Percentiles rank a stretch among this genome's conserved stretches.
phyloP scores from a whole-genome alignment of 2,329 filamentous ascomycete genomes.

The Dactylellina cionopaga region DNA sequence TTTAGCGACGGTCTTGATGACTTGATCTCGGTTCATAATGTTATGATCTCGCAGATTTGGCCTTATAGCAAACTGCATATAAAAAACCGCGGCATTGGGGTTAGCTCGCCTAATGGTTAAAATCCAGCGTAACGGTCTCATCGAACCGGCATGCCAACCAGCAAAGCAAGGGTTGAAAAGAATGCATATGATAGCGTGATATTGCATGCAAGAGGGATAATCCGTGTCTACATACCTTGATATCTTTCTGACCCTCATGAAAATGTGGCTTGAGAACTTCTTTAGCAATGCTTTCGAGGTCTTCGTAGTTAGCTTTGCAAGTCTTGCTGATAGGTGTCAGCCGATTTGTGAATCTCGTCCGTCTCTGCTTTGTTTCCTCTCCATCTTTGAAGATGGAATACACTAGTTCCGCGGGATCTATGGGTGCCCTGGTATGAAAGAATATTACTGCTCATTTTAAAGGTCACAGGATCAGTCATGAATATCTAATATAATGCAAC shows the following conservation, averaged over 20 bases:
- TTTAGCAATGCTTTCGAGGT: constrained; percentile 72
- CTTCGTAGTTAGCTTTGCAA: constrained; percentile 75
- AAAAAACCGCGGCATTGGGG: constrained; percentile 25
- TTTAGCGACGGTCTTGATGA: constrained; percentile 77
- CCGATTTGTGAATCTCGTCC: constrained; percentile 66
- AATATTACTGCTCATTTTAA: constrained; percentile 63
- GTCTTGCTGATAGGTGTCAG: constrained; percentile 66
- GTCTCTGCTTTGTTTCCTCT: constrained; percentile 59
- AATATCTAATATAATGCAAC: too few species aligned
- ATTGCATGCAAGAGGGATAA: constrained; percentile 43
- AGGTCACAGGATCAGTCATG: constrained; percentile 53
- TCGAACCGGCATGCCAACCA: constrained; percentile 22
- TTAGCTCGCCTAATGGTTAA: constrained; percentile 52
- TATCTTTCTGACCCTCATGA: constrained; percentile 60
- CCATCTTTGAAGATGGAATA: constrained; percentile 66
- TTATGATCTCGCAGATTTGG: constrained; percentile 64
- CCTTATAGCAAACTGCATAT: constrained; percentile 79
- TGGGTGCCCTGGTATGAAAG: constrained; percentile 65
- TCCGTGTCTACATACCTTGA: constrained; percentile 56
- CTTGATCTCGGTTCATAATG: constrained; percentile 70
- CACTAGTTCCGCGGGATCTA: constrained; percentile 66
- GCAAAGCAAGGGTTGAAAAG: constrained; percentile 26
- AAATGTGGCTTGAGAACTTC: constrained; percentile 74
- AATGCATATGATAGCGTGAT: constrained; percentile 41
- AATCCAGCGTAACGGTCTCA: constrained; percentile 42